phyloP scores from a whole-genome alignment of 371 early-diverging fungal genomes.

The Furculomyces boomerangus region DNA sequence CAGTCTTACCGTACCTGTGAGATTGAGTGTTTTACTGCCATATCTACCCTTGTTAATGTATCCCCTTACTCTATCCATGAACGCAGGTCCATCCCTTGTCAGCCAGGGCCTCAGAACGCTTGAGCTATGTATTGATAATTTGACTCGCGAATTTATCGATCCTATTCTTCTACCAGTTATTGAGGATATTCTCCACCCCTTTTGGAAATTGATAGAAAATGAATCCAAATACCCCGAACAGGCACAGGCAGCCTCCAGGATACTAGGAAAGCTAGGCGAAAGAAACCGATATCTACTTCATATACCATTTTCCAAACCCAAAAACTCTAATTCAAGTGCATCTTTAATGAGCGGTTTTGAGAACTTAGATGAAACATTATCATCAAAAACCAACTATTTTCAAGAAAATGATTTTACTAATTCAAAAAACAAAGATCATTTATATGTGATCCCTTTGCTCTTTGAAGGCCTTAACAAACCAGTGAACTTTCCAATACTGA shows the following conservation, averaged over 20 bases:
- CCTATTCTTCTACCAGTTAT: slow-evolving; percentile 89
- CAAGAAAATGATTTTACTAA: too few relatives aligned
- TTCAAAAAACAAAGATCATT: not conserved
- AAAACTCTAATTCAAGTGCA: not conserved
- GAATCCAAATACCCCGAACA: slow-evolving; percentile 22
- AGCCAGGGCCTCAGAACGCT: slow-evolving; percentile 90
- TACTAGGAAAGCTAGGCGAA: slow-evolving; percentile 94
- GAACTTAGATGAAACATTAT: too few relatives aligned
- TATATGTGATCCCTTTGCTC: not conserved
- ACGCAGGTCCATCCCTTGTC: slow-evolving; percentile 80
- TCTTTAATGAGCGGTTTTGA: too few relatives aligned
- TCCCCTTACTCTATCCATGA: slow-evolving; percentile 85
- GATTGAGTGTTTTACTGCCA: slow-evolving; percentile 85
- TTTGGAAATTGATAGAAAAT: slow-evolving; percentile 33
- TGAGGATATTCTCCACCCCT: slow-evolving; percentile 75
- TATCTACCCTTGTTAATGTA: slow-evolving; percentile 89
- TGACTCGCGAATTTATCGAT: slow-evolving; percentile 92
- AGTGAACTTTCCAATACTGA: not conserved
- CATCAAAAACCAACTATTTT: too few relatives aligned
- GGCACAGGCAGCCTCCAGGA: slow-evolving; percentile 72
- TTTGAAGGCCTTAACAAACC: not conserved
- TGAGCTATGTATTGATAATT: slow-evolving; percentile 94
- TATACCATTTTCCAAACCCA: not conserved
- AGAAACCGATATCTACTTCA: slow-evolving; percentile 21
- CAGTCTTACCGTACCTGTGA: slow-evolving; percentile 91